Evolutionary conservation across 345 rosid genomes (phyloP), one percentile per base, ranked within the genome.

Genomic region (Isatis tinctoria): DNA sequence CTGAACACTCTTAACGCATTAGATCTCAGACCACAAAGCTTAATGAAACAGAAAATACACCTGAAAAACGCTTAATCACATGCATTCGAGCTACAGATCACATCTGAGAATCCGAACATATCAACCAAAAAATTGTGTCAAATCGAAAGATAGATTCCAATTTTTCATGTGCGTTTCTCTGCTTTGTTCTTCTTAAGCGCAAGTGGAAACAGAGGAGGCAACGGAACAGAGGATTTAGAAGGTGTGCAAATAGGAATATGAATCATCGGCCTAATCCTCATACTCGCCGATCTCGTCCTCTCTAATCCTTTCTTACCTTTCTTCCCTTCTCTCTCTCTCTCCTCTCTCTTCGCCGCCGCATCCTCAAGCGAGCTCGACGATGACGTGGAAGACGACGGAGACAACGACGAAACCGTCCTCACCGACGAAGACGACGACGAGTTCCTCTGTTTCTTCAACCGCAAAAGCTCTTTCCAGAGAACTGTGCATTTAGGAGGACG

Each of bases 401-500:
- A 87, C 52, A 86, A 52, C 2, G 97, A 77, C 0, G 81, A 72
- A 6, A 70, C 74, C 2, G 73, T 49, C 60, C 73, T 69, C 66
- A 9, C 69, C 10, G 74, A 20, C 22, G 67, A 33, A 6, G 72
- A 43, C 8, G 75, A 13, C 18, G 78, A 4, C 27, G 87, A 69
- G 41, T 84, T 76, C 0, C 92, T 73, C 67, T 92, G 97, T 79
- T 95, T 95, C 85, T 85, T 91, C 69, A 95, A 67, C 83, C 96
- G 74, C 13, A 95, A 86, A 75, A 95, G 72, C 81, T 92, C 99
- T 83, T 91, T 95, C 97, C 97, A 95, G 2, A 95, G 59, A 26
- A 95, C 99, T 1, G 97, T 91, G 71, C 98, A 93, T 39, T 90
- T 93, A 0, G 98, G 98, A n/a, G 97, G 98, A 72, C 98, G 83